Conservation (phyloP, 2,329 filamentous ascomycete species). For the Mycosphaerella arachidis region DNA sequence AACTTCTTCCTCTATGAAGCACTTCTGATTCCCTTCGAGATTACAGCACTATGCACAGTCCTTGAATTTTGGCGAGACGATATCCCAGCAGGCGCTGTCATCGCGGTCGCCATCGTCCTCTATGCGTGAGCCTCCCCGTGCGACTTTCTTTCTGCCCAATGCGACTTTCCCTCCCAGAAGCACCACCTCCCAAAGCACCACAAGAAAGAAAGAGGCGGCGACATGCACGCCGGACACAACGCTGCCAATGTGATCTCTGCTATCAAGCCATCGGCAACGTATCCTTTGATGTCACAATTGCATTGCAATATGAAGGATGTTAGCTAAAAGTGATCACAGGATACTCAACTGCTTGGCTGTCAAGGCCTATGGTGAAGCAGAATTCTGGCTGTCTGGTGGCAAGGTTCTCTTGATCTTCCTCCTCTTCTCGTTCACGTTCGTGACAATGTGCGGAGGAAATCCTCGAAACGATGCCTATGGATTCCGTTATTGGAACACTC, state of each 20-base stretch:
- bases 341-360: conserved; percentile 43
- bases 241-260: background rate
- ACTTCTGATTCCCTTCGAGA: conserved; percentile 50
- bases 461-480: conserved; percentile 35
- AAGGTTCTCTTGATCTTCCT: conserved; percentile 31
- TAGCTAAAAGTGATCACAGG: conserved; percentile 5
- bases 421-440: conserved; percentile 29
- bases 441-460: conserved; percentile 32
- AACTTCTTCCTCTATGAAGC: conserved; percentile 49
- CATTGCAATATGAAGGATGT: background rate
- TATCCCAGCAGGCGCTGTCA: conserved; percentile 41
- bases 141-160: conserved; percentile 4
- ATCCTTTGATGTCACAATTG: background rate
- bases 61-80: conserved; percentile 43
- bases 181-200: conserved; percentile 6
- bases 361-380: conserved; percentile 41
- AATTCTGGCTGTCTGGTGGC: conserved; percentile 50
- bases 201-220: conserved; percentile 1
- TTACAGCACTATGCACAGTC: conserved; percentile 42
- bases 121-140: conserved; percentile 20
- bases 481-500: conserved; percentile 39
- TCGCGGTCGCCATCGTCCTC: conserved; percentile 36
- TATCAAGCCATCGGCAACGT: background rate
- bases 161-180: conserved; percentile 2
- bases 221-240: background rate